phyloP scores from a whole-genome alignment of 768 basidiomycete genomes.

The Krasilnikovozyma curviuscula region DNA sequence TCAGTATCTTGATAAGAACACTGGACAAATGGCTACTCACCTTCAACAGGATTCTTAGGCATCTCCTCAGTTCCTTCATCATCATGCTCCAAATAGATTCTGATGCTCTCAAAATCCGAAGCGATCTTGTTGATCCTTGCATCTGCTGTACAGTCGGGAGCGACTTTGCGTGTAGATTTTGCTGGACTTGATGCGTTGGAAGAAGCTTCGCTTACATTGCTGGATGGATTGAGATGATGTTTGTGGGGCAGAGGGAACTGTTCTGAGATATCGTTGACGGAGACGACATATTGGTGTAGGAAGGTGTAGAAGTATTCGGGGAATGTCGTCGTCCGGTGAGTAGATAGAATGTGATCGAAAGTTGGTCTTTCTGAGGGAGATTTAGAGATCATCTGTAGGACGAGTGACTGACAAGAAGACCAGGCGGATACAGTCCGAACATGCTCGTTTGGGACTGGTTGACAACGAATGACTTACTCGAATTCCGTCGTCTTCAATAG shows the following conservation, averaged over 20 bases:
- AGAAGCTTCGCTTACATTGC: too few species aligned
- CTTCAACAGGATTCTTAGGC: not conserved
- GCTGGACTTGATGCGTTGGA: too few species aligned
- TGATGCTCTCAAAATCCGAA: conserved; percentile 1
- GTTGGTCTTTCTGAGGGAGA: conserved; percentile 57
- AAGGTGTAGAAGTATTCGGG: conserved; percentile 91
- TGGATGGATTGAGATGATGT: too few species aligned
- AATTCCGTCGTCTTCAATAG: conserved; percentile 63
- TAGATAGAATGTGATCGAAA: conserved; percentile 59
- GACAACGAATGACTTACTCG: conserved; percentile 36
- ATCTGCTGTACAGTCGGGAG: too few species aligned
- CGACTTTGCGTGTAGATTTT: too few species aligned
- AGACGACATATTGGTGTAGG: conserved; percentile 69
- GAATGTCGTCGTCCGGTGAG: conserved; percentile 56
- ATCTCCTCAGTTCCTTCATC: too few species aligned
- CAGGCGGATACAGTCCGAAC: not conserved
- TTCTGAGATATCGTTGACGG: conserved; percentile 47
- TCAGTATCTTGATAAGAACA: too few species aligned
- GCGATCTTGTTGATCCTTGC: not conserved
- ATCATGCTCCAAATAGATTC: conserved; percentile 3
- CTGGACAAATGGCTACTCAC: not conserved
- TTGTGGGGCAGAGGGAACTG: conserved; percentile 28
- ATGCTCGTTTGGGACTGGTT: not conserved
- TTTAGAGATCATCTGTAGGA: conserved; percentile 74
- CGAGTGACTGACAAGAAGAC: conserved; percentile 43